Conservation (phyloP, 2,329 filamentous ascomycete genomes). For the Onygenales sp. region DNA sequence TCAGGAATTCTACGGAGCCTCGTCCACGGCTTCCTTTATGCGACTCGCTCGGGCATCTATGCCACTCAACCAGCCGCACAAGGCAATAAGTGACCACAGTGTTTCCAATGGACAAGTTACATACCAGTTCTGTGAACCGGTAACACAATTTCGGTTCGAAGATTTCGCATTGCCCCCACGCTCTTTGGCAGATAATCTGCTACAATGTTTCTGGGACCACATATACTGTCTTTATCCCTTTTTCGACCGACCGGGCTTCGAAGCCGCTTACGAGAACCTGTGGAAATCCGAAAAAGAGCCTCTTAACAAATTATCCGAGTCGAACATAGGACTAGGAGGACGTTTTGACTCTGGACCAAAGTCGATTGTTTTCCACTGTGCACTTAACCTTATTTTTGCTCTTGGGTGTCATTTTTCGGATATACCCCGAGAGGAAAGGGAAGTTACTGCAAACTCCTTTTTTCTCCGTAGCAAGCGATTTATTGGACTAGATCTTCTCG, state of each 20-base stretch:
- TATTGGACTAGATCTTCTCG: conserved; percentile 30
- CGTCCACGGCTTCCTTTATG: conserved; percentile 32
- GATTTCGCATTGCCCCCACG: conserved; percentile 33
- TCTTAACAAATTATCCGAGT: conserved; percentile 11
- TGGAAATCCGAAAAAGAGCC: conserved; percentile 22
- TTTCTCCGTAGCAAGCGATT: conserved; percentile 25
- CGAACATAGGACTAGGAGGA: conserved; percentile 27
- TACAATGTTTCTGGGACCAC: conserved; percentile 30
- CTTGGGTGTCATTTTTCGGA: conserved; percentile 33
- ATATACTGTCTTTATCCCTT: conserved; percentile 38
- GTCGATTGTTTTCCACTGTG: conserved; percentile 33
- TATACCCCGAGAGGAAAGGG: conserved; percentile 19
- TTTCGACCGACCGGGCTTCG: conserved; percentile 34
- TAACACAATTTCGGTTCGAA: conserved; percentile 15
- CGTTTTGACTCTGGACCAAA: conserved; percentile 21
- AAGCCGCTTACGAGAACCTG: conserved; percentile 30
- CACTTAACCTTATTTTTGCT: conserved; percentile 36
- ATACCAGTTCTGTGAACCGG: conserved; percentile 9
- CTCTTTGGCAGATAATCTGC: conserved; percentile 31
- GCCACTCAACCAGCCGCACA: conserved; percentile 7
- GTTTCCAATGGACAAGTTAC: conserved; percentile 4
- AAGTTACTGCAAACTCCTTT: conserved; percentile 23
- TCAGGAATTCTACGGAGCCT: conserved; percentile 31
- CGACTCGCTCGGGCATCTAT: conserved; percentile 27
- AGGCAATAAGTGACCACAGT: conserved; percentile 9